These are phyloP conservation scores for Coffea canephora DNA, from an alignment of 257 asterid genomes.

Conservation along the genomic window DNA sequence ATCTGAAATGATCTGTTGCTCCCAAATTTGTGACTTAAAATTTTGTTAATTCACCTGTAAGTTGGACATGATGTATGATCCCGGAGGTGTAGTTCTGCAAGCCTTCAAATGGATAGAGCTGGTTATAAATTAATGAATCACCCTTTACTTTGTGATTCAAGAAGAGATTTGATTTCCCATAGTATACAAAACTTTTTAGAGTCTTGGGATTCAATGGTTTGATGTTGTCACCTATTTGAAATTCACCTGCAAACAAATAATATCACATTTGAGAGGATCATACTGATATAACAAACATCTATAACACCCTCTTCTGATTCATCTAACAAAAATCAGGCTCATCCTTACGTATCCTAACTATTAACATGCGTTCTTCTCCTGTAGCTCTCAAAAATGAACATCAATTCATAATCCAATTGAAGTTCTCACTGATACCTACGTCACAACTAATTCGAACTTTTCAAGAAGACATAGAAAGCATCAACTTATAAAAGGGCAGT, in stretches of 20 bases:
- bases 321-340: conserved; percentile 14
- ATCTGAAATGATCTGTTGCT: background rate
- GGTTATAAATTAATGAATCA: conserved; percentile 62
- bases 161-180: conserved; percentile 48
- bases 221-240: conserved; percentile 63
- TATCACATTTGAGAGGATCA: conserved; percentile 8
- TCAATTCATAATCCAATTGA: background rate
- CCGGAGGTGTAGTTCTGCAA: conserved; percentile 90
- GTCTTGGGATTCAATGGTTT: conserved; percentile 59
- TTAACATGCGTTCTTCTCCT: background rate
- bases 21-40: background rate
- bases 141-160: conserved; percentile 55
- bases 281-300: conserved; percentile 9
- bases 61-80: conserved; percentile 86
- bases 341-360: background rate
- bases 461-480: background rate
- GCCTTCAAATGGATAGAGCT: conserved; percentile 79
- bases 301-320: background rate
- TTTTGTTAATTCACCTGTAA: conserved; percentile 50
- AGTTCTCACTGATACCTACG: background rate
- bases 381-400: background rate
- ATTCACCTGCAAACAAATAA: conserved; percentile 55
- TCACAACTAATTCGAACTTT: background rate
- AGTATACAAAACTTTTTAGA: conserved; percentile 62
- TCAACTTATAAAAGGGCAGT: background rate